Conservation (phyloP, 345 rosid genomes). For the Camelina neglecta region DNA sequence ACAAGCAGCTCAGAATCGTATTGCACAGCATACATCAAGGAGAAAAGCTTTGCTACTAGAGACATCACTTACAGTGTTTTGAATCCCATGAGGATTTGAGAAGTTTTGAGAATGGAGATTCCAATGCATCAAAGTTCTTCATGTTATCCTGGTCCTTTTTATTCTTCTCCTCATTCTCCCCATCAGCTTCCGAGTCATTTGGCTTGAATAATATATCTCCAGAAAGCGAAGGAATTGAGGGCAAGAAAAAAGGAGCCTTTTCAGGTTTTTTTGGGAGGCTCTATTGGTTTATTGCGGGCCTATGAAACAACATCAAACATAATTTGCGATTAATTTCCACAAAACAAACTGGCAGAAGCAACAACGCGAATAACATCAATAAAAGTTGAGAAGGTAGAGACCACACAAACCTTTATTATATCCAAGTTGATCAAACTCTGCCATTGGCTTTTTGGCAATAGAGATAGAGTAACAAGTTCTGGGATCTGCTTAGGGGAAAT, state of each 20-base stretch:
- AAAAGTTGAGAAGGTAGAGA: not conserved
- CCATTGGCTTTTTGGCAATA: conserved; percentile 97
- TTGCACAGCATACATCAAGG: not conserved
- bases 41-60: not conserved
- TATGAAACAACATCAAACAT: conserved; percentile 41
- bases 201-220: conserved; percentile 83
- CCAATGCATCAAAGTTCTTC: conserved; percentile 45
- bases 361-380: not conserved
- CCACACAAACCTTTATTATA: conserved; percentile 74
- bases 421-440: conserved; percentile 94
- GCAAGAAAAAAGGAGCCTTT: conserved; percentile 92
- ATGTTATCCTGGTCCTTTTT: conserved; percentile 44
- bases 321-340: not conserved
- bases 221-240: conserved; percentile 80
- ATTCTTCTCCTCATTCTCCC: conserved; percentile 42
- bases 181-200: conserved; percentile 52
- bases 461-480: conserved; percentile 85
- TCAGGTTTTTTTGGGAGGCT: conserved; percentile 93
- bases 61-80: conserved; percentile 61
- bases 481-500: conserved; percentile 68
- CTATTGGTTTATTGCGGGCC: conserved; percentile 89
- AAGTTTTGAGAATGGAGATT: conserved; percentile 60
- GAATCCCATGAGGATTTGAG: conserved; percentile 62
- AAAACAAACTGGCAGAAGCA: not conserved
- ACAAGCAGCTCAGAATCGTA: not conserved